phyloP scores from a whole-genome alignment of 176 grass and related monocot species.

The Musa acuminata region DNA sequence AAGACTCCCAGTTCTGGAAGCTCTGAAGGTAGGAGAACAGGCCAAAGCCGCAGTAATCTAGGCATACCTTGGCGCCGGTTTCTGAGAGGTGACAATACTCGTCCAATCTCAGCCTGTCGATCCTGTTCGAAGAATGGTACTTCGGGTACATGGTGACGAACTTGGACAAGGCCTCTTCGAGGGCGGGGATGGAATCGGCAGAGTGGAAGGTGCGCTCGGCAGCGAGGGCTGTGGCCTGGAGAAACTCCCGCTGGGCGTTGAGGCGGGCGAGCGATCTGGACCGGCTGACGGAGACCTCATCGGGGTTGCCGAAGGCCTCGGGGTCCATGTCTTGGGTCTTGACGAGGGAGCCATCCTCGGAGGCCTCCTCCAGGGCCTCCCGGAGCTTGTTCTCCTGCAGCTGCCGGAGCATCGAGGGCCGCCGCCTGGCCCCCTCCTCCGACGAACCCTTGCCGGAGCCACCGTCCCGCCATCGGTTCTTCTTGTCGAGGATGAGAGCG shows the following conservation, averaged over 20 bases:
- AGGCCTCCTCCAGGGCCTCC: conserved; percentile 93
- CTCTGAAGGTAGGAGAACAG: conserved; percentile 89
- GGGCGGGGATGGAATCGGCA: conserved; percentile 42
- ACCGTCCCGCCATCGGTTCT: conserved; percentile 24
- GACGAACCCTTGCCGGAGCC: conserved; percentile 26
- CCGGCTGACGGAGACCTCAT: conserved; percentile 50
- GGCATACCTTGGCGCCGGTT: conserved; percentile 56
- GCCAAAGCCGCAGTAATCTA: conserved; percentile 97
- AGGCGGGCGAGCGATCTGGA: conserved; percentile 85
- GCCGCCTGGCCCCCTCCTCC: conserved; percentile 22
- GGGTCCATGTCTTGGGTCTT: conserved; percentile 63
- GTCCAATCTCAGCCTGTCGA: conserved; percentile 53
- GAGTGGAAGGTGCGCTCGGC: conserved; percentile 71
- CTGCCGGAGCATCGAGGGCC: conserved; percentile 48
- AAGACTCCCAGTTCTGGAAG: conserved; percentile 60
- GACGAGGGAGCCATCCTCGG: conserved; percentile 72
- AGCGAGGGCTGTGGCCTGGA: conserved; percentile 63
- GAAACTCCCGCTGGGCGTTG: conserved; percentile 77
- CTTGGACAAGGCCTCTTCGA: conserved; percentile 53
- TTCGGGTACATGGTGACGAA: conserved; percentile 96
- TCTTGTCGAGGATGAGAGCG: conserved; percentile 75
- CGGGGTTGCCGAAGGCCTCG: conserved; percentile 22
- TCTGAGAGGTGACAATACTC: conserved; percentile 84
- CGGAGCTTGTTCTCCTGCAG: conserved; percentile 88
- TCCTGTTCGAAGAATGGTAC: conserved; percentile 52